Conservation (phyloP, 495 filamentous ascomycete species). For the Entonaema liquescens region DNA sequence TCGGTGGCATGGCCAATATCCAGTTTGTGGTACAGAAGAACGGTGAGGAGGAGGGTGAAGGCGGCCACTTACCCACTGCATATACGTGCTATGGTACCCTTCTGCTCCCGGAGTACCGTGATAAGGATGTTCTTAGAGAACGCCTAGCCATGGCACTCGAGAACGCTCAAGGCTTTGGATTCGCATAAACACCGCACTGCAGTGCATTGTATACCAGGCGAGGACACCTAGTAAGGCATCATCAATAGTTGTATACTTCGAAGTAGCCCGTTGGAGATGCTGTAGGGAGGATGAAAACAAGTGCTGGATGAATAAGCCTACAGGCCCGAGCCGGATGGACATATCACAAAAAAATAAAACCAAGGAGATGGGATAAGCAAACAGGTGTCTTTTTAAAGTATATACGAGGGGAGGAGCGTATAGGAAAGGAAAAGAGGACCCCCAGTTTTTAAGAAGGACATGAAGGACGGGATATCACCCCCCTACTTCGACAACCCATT, state of each 20-base stretch:
- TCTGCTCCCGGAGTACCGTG: slow-evolving; percentile 82
- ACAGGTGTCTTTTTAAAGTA: background rate
- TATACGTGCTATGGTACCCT: slow-evolving; percentile 91
- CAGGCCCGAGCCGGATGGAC: background rate
- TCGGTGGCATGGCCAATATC: slow-evolving; percentile 79
- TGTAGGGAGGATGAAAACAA: background rate
- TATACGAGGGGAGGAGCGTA: background rate
- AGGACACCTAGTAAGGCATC: background rate
- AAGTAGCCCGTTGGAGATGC: background rate
- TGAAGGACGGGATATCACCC: background rate
- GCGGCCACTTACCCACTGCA: slow-evolving; percentile 74
- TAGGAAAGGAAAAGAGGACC: background rate
- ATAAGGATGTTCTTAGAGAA: slow-evolving; percentile 70
- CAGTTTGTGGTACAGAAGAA: slow-evolving; percentile 85
- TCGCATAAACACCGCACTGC: slow-evolving; percentile 49
- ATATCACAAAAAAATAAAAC: background rate
- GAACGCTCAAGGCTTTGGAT: slow-evolving; percentile 93
- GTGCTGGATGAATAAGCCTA: background rate
- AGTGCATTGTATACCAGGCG: background rate
- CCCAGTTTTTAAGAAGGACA: background rate
- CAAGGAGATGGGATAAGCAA: background rate
- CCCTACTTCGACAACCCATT: background rate
- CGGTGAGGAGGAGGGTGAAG: slow-evolving; percentile 67
- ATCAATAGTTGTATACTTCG: background rate
- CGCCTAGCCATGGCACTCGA: slow-evolving; percentile 84